Evolutionary conservation across 1,284 basidiomycete species (phyloP).

Genomic region (Rhodotorula glutinis): DNA sequence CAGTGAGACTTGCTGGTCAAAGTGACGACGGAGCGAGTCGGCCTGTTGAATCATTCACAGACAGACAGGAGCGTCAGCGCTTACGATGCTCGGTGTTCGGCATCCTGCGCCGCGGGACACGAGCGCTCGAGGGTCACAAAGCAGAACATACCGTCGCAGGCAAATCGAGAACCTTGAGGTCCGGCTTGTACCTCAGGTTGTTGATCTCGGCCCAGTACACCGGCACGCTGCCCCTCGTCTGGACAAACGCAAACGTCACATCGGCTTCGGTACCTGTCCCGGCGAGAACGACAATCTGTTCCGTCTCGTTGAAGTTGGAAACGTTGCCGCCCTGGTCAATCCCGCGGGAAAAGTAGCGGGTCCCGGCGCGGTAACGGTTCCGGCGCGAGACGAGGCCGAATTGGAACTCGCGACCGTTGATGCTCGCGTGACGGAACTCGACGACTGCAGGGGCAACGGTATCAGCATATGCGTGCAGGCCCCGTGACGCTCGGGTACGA

Average conservation of each 20-base stretch:
- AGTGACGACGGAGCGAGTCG: conserved; percentile 68
- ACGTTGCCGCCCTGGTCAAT: conserved; percentile 65
- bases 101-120: no score
- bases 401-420: conserved; percentile 77
- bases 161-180: conserved; percentile 92
- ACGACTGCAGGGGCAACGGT: conserved; percentile 63
- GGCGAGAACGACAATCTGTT: conserved; percentile 67
- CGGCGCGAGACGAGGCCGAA: conserved; percentile 88
- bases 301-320: conserved; percentile 53
- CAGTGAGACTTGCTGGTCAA: conserved; percentile 66
- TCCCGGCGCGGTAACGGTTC: conserved; percentile 89
- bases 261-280: conserved; percentile 51
- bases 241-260: conserved; percentile 68
- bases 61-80: no score
- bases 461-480: not conserved
- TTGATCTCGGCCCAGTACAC: conserved; percentile 97
- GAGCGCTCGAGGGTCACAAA: not conserved
- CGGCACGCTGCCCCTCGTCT: conserved; percentile 90
- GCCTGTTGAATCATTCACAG: conserved; percentile 52
- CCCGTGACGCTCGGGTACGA: not conserved
- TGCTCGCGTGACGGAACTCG: conserved; percentile 71
- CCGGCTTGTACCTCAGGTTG: conserved; percentile 93
- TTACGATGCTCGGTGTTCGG: no score
- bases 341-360: conserved; percentile 94
- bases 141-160: conserved; percentile 66